Percentiles rank a stretch among this genome's conserved stretches.
phyloP scores from a whole-genome alignment of 1,139 yeast species.

The Scheffersomyces titani region DNA sequence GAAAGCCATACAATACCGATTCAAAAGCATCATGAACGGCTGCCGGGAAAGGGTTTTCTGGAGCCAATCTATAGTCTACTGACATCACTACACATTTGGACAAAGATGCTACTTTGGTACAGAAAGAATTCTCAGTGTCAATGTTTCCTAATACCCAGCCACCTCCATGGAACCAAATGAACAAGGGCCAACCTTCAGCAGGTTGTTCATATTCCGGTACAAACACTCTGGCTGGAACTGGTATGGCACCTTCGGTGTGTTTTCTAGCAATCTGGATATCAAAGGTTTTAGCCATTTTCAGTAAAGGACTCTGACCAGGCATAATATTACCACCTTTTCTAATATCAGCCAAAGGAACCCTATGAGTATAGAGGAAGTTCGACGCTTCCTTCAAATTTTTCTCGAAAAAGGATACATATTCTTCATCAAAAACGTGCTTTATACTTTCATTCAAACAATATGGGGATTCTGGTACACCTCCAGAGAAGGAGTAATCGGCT shows the following conservation, averaged over 20 bases:
- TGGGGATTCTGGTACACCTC: slow-evolving; percentile 24
- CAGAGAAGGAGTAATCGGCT: slow-evolving; percentile 26
- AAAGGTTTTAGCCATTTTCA: slow-evolving; percentile 24
- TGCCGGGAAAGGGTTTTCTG: slow-evolving; percentile 53
- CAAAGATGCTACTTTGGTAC: slow-evolving; percentile 40
- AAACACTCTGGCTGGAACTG: slow-evolving; percentile 41
- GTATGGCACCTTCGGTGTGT: slow-evolving; percentile 22
- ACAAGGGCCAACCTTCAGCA: slow-evolving; percentile 44
- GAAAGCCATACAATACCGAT: slow-evolving; percentile 22
- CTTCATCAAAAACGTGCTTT: slow-evolving; percentile 27
- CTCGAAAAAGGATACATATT: slow-evolving; percentile 37
- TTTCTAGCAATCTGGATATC: slow-evolving; percentile 41
- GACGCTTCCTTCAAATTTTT: slow-evolving; percentile 27
- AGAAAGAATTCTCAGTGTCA: slow-evolving; percentile 45
- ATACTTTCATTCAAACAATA: slow-evolving; percentile 24
- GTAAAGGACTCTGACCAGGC: slow-evolving; percentile 41
- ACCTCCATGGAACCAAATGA: slow-evolving; percentile 53
- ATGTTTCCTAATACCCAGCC: slow-evolving; percentile 52
- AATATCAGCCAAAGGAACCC: slow-evolving; percentile 35
- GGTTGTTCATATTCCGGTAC: slow-evolving; percentile 40
- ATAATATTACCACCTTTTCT: slow-evolving; percentile 48
- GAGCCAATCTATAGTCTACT: slow-evolving; percentile 39
- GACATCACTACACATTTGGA: slow-evolving; percentile 38
- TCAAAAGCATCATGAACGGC: slow-evolving; percentile 50
- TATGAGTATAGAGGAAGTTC: slow-evolving; percentile 41